Conservation (phyloP, 768 basidiomycete species). For the Lactarius sanguifluus region DNA sequence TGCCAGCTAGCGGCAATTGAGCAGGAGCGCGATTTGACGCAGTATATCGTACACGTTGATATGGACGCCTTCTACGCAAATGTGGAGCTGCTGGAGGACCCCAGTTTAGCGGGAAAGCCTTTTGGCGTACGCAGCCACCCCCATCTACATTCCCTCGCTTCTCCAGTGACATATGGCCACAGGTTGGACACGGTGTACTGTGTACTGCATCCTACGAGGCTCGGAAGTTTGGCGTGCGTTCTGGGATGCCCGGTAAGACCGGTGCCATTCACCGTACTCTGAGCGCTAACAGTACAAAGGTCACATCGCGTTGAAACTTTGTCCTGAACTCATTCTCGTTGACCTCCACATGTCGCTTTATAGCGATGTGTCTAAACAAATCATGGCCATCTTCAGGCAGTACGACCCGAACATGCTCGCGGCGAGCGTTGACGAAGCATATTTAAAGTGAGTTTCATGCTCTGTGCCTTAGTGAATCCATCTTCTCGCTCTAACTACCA, state of each 20-base stretch:
- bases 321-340: conserved; percentile 81
- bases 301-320: conserved; percentile 92
- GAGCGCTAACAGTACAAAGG: conserved; percentile 42
- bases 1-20: conserved; percentile 69
- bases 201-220: conserved; percentile 93
- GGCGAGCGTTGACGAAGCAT: conserved; percentile 89
- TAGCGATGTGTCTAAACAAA: conserved; percentile 63
- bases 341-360: conserved; percentile 59
- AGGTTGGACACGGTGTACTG: conserved; percentile 82
- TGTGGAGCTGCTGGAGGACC: conserved; percentile 70
- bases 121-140: conserved; percentile 57
- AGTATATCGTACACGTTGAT: conserved; percentile 90
- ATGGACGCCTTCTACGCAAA: conserved; percentile 93
- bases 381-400: conserved; percentile 65
- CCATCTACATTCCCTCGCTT: too few relatives aligned
- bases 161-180: conserved; percentile 30
- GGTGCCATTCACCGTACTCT: not conserved
- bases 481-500: not conserved
- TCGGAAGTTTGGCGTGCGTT: conserved; percentile 85
- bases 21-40: conserved; percentile 69
- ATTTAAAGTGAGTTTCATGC: conserved; percentile 68
- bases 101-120: conserved; percentile 63
- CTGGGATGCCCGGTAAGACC: conserved; percentile 85
- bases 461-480: not conserved
- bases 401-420: conserved; percentile 76